Percentiles rank a stretch among this genome's conserved stretches.
Conservation (phyloP, 352 stramenopile genomes). For the Pythium sp. region DNA sequence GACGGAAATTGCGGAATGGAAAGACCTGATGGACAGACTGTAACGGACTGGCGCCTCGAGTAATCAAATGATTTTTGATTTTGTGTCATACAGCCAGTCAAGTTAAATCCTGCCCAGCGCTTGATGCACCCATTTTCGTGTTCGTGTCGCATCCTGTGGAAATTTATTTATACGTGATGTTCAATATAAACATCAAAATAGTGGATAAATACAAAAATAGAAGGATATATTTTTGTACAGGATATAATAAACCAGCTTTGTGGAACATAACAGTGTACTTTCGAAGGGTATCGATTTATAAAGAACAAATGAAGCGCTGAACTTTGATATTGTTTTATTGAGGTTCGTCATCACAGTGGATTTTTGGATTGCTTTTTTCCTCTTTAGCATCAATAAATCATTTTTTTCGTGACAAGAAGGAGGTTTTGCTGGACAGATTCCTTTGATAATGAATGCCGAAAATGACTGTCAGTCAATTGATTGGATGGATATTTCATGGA, state of each 20-base stretch:
- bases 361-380: not conserved
- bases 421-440: not conserved
- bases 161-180: not conserved
- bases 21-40: not conserved
- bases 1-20: constrained; percentile 8
- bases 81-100: not conserved
- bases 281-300: too few species aligned
- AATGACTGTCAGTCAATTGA: not conserved
- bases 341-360: not conserved
- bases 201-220: not conserved
- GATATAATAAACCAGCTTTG: too few species aligned
- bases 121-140: not conserved
- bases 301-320: too few species aligned
- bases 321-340: too few species aligned
- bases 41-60: not conserved
- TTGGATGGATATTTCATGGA: not conserved
- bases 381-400: not conserved
- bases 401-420: not conserved
- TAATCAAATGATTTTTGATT: not conserved
- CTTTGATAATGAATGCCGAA: not conserved
- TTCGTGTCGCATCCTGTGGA: not conserved
- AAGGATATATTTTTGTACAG: not conserved
- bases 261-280: too few species aligned
- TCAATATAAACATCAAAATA: not conserved
- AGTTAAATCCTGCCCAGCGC: not conserved